A percentile compares a stretch with the other conserved stretches of the same genome.
phyloP scores from a whole-genome alignment of 495 filamentous ascomycete genomes.

The Penicillium roqueforti region DNA sequence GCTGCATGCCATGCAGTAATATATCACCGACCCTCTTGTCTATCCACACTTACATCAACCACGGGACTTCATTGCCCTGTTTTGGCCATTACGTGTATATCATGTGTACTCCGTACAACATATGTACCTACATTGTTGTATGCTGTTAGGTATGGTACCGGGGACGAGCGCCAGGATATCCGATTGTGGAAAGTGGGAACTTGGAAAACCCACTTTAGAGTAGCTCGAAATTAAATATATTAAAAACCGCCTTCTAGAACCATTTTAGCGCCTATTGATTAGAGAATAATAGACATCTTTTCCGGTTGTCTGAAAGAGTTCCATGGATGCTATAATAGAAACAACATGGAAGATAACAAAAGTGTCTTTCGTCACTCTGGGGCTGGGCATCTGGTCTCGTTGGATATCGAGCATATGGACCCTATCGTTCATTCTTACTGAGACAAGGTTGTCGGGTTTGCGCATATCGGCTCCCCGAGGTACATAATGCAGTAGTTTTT shows the following conservation, averaged over 20 bases:
- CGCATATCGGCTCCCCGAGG: neutral
- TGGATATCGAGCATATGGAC: constrained; percentile 17
- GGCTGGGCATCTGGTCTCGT: constrained; percentile 12
- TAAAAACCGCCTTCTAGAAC: constrained; percentile 12
- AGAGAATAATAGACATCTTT: neutral
- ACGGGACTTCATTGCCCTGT: neutral
- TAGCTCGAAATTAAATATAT: constrained; percentile 1
- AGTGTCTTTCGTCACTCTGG: neutral
- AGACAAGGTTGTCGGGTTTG: neutral
- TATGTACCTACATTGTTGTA: neutral
- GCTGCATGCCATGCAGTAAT: neutral
- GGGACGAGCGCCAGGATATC: constrained; percentile 5
- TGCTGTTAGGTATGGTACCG: neutral
- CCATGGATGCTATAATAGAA: constrained; percentile 2
- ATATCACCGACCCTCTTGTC: neutral
- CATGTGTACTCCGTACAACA: neutral
- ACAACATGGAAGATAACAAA: neutral
- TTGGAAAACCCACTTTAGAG: constrained; percentile 2
- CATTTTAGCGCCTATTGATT: neutral
- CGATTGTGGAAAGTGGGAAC: constrained; percentile 1
- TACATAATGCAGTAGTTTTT: neutral
- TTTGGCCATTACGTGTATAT: neutral
- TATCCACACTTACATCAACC: neutral
- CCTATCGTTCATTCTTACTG: neutral
- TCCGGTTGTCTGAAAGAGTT: neutral